A percentile compares a stretch with the other conserved stretches of the same genome.
Evolutionary conservation across 768 basidiomycete species (phyloP).

Genomic region (Coprinellus micaceus): DNA sequence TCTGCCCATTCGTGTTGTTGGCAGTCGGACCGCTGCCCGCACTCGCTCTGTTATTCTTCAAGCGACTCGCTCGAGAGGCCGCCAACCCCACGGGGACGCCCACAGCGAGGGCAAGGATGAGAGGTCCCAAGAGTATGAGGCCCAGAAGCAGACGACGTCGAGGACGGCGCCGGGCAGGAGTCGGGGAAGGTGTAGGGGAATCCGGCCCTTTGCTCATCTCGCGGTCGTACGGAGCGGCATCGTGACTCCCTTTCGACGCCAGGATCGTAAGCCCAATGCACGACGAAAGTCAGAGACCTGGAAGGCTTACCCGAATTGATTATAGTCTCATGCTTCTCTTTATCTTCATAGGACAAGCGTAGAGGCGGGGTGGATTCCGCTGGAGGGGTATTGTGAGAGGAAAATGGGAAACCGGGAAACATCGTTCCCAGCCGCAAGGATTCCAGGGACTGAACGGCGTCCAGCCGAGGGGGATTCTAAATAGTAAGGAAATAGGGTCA

Average conservation of each 20-base stretch:
- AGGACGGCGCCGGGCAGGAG: neutral
- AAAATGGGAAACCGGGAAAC: too few species aligned
- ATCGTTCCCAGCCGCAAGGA: too few species aligned
- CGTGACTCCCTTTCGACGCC: neutral
- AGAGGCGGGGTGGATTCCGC: neutral
- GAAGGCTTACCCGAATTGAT: neutral
- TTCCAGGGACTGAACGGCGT: too few species aligned
- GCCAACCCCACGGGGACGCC: neutral
- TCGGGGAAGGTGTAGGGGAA: neutral
- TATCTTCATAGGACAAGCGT: conserved; percentile 3
- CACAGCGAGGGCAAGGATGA: neutral
- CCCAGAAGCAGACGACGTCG: neutral
- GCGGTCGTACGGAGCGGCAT: neutral
- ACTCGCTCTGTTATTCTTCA: neutral
- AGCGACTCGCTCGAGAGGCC: neutral
- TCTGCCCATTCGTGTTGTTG: neutral
- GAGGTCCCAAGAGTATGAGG: neutral
- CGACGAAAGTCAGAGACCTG: too few species aligned
- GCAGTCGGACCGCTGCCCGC: neutral
- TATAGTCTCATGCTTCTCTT: neutral
- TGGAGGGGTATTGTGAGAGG: neutral
- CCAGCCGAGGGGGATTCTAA: too few species aligned
- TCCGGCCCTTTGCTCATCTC: neutral
- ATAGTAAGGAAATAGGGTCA: too few species aligned
- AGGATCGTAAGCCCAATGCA: too few species aligned